A percentile compares a stretch with the other conserved stretches of the same genome.
These are phyloP conservation scores for Fusarium pseudonygamai DNA, from an alignment of 2,329 filamentous ascomycete species.

Conservation along the genomic window DNA sequence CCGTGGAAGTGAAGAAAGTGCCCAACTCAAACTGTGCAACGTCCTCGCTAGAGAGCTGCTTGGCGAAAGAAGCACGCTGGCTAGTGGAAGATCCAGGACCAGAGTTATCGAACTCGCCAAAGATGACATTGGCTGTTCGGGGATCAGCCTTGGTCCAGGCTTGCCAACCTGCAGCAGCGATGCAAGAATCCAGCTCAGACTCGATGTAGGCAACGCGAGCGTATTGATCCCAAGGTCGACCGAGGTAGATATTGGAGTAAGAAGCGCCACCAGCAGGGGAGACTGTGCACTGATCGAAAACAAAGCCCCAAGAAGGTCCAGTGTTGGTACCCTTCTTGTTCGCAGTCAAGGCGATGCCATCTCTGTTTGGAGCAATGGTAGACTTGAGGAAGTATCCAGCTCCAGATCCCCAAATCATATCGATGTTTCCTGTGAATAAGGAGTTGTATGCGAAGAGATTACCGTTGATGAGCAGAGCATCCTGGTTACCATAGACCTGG, in stretches of 20 bases:
- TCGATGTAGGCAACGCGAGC: slow-evolving; percentile 38
- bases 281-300: slow-evolving; percentile 48
- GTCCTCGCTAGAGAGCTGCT: slow-evolving; percentile 4
- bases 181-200: slow-evolving; percentile 21
- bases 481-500: slow-evolving; percentile 58
- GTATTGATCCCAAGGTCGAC: slow-evolving; percentile 36
- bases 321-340: slow-evolving; percentile 51
- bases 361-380: slow-evolving; percentile 45
- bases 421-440: slow-evolving; percentile 57
- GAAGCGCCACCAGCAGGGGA: slow-evolving; percentile 40
- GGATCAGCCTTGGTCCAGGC: slow-evolving; percentile 36
- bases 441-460: slow-evolving; percentile 55
- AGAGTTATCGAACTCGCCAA: slow-evolving; percentile 34
- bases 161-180: slow-evolving; percentile 32
- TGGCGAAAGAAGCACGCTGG: slow-evolving; percentile 35
- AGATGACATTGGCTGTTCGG: slow-evolving; percentile 31
- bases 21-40: slow-evolving; percentile 31
- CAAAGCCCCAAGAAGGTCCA: slow-evolving; percentile 48
- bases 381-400: slow-evolving; percentile 54
- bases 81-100: slow-evolving; percentile 30
- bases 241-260: slow-evolving; percentile 34
- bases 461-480: slow-evolving; percentile 59
- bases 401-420: slow-evolving; percentile 56
- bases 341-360: slow-evolving; percentile 45
- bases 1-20: slow-evolving; percentile 31